A percentile compares a stretch with the other conserved stretches of the same genome.
phyloP scores from a whole-genome alignment of 2,329 filamentous ascomycete genomes.

The Emergomyces africanus region DNA sequence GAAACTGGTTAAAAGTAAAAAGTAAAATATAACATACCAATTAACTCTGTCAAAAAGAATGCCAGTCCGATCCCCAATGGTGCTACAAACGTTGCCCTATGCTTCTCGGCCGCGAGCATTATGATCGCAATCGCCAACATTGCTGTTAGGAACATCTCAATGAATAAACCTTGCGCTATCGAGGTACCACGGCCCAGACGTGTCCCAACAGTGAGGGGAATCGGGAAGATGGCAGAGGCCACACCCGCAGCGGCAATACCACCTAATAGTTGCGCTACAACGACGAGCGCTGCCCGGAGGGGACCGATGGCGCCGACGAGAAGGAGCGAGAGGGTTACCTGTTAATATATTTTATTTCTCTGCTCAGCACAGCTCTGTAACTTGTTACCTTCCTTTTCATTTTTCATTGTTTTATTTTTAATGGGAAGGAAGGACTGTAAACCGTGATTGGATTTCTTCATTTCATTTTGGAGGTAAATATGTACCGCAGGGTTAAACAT shows the following conservation, averaged over 20 bases:
- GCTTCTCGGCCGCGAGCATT: slow-evolving; percentile 62
- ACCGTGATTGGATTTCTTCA: not conserved
- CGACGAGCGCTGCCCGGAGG: slow-evolving; percentile 39
- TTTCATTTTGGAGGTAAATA: not conserved
- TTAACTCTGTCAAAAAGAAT: slow-evolving; percentile 49
- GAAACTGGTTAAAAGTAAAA: too few species aligned
- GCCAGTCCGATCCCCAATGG: slow-evolving; percentile 60
- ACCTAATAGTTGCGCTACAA: slow-evolving; percentile 46
- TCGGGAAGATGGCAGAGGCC: slow-evolving; percentile 46
- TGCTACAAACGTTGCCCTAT: slow-evolving; percentile 57
- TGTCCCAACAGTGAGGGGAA: slow-evolving; percentile 43
- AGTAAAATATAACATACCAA: slow-evolving; percentile 23
- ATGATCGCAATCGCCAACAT: slow-evolving; percentile 52
- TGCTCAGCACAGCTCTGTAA: not conserved
- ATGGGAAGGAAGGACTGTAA: not conserved
- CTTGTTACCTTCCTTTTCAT: not conserved
- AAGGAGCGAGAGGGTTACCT: slow-evolving; percentile 48
- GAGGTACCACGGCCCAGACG: slow-evolving; percentile 40
- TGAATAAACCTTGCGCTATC: slow-evolving; percentile 48
- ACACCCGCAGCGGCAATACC: slow-evolving; percentile 48
- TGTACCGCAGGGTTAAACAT: slow-evolving; percentile 39
- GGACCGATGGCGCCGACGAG: slow-evolving; percentile 45
- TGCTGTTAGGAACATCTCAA: slow-evolving; percentile 54
- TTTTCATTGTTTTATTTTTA: not conserved
- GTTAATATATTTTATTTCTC: not conserved